Percentiles rank a stretch among this genome's conserved stretches.
Conservation (phyloP, 2,329 filamentous ascomycete genomes). For the Immersiporthe knoxdaviesiana region DNA sequence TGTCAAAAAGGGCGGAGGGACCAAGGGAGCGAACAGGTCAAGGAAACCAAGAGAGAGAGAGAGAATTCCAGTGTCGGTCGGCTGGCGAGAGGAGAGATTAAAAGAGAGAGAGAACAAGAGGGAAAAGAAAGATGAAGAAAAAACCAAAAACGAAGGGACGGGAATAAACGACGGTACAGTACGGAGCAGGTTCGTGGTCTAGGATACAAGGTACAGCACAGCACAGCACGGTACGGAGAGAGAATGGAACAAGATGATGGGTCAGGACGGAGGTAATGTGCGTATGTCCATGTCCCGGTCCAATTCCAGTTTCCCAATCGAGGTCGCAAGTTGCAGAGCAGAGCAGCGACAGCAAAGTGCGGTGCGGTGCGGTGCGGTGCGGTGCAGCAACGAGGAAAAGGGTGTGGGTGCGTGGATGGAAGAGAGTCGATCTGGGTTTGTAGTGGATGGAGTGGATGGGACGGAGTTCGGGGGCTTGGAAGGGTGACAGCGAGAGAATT, state of each 20-base stretch:
- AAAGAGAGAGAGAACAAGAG: not conserved
- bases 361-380: not conserved
- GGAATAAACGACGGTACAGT: conserved; percentile 16
- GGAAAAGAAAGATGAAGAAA: not conserved
- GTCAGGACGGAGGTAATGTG: conserved; percentile 5
- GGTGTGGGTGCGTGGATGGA: not conserved
- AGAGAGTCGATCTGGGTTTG: not conserved
- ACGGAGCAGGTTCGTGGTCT: not conserved
- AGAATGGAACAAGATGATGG: not conserved
- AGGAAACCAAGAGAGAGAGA: not conserved
- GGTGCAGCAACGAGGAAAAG: not conserved
- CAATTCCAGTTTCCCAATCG: not conserved
- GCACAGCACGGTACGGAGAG: not conserved
- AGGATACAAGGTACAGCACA: conserved; percentile 1
- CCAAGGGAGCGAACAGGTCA: conserved; percentile 15
- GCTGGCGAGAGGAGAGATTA: not conserved
- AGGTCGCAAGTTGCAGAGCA: not conserved
- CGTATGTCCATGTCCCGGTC: conserved; percentile 10
- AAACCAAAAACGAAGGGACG: conserved; percentile 8
- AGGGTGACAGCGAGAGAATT: conserved; percentile 6
- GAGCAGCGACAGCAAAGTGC: too few species aligned
- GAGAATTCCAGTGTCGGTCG: conserved; percentile 17
- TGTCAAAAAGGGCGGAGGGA: conserved; percentile 10
- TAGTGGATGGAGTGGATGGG: not conserved
- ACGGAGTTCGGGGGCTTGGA: not conserved